A percentile compares a stretch with the other conserved stretches of the same genome.
These are phyloP conservation scores for Camelina hispida DNA, from an alignment of 345 rosid species.

Conservation along the genomic window DNA sequence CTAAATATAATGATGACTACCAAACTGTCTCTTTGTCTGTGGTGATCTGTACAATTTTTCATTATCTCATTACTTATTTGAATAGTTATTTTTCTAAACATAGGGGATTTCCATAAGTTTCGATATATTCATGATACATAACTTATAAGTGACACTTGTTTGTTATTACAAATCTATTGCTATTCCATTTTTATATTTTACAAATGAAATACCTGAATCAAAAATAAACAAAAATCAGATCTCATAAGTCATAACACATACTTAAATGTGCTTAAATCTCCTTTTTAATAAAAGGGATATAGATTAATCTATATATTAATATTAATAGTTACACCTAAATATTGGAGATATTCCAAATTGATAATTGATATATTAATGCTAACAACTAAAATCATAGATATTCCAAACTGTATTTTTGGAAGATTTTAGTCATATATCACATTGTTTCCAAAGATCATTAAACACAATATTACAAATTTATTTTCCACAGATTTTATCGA, in stretches of 20 bases:
- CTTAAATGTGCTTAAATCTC: not conserved
- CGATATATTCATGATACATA: not conserved
- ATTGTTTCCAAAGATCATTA: no score
- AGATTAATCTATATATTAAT: no score
- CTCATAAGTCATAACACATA: not conserved
- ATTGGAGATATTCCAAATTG: no score
- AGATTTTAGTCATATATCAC: no score
- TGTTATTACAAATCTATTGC: not conserved
- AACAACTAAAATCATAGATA: no score
- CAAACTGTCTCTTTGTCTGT: conserved; percentile 23
- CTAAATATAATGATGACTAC: conserved; percentile 30
- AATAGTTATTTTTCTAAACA: not conserved
- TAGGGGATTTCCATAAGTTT: not conserved
- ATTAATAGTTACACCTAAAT: no score
- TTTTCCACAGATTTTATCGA: no score
- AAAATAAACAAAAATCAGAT: not conserved
- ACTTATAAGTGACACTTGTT: not conserved
- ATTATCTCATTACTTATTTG: conserved; percentile 17
- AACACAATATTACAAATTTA: no score
- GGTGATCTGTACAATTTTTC: conserved; percentile 6
- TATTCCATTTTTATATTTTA: not conserved
- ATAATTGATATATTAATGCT: no score
- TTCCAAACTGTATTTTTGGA: no score
- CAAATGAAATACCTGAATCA: not conserved
- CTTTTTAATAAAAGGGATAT: no score